Evolutionary conservation across 208 protist genomes (phyloP).

Genomic region (Leishmania lainsoni): DNA sequence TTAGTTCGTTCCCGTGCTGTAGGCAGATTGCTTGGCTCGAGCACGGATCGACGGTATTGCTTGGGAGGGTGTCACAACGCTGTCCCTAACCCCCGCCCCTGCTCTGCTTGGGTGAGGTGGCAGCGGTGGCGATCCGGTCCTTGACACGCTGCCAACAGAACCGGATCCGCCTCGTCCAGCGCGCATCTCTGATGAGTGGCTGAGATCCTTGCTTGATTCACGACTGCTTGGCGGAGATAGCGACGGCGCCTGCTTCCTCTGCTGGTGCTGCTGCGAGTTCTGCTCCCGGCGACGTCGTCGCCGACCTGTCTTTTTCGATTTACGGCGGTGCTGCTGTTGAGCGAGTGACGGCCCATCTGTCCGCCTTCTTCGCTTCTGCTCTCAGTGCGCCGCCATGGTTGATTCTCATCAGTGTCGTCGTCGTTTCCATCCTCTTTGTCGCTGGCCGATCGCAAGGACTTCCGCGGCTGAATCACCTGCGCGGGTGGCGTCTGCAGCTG

Average conservation of each 20-base stretch:
- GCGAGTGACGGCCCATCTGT: not conserved
- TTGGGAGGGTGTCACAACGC: not conserved
- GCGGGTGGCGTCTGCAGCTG: not conserved
- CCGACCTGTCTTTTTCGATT: slow-evolving; percentile 25
- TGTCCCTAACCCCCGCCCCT: not conserved
- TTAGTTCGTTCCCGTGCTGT: slow-evolving; percentile 15
- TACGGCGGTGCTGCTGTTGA: slow-evolving; percentile 13
- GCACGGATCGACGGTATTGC: slow-evolving; percentile 22
- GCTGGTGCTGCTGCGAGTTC: slow-evolving; percentile 5
- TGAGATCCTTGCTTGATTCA: slow-evolving; percentile 3
- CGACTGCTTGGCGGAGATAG: slow-evolving; percentile 1
- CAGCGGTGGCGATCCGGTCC: slow-evolving; percentile 17
- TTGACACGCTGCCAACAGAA: slow-evolving; percentile 6
- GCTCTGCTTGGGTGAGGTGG: slow-evolving; percentile 6
- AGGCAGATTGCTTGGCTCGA: not conserved
- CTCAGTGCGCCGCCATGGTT: not conserved
- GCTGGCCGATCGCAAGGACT: slow-evolving; percentile 1
- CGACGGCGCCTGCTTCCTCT: slow-evolving; percentile 3
- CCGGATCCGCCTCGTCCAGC: not conserved
- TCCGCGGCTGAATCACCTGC: not conserved
- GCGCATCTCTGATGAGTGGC: slow-evolving; percentile 18
- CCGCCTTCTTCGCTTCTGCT: not conserved
- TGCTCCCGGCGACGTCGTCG: slow-evolving; percentile 26
- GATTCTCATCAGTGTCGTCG: not conserved
- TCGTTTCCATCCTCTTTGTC: not conserved